phyloP scores from a whole-genome alignment of 331 rosid species.

The Acacia pycnantha region DNA sequence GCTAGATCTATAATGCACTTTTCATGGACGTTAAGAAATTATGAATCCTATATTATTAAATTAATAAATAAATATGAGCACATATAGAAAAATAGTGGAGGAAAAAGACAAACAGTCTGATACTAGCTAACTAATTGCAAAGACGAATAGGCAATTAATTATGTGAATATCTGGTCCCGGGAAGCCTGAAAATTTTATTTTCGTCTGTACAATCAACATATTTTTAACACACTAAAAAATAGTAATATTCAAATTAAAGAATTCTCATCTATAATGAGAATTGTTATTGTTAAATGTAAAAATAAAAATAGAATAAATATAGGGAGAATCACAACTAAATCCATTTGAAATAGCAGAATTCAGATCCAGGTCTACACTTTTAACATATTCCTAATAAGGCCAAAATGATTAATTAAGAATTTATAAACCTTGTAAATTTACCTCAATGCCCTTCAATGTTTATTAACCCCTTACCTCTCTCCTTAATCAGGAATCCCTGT shows the following conservation, averaged over 20 bases:
- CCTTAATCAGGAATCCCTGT: too few species aligned
- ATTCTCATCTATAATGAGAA: not conserved
- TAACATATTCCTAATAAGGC: too few species aligned
- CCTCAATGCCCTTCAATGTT: too few species aligned
- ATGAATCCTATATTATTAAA: not conserved
- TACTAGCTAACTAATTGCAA: not conserved
- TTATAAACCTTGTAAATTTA: too few species aligned
- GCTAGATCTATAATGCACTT: not conserved
- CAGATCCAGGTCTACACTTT: too few species aligned
- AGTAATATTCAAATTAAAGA: not conserved
- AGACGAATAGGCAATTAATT: not conserved
- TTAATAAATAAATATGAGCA: not conserved
- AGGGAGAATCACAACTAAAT: too few species aligned
- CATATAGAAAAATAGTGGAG: not conserved
- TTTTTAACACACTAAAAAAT: not conserved
- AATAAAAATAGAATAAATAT: not conserved
- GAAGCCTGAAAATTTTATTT: not conserved
- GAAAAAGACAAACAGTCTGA: not conserved
- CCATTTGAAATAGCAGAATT: too few species aligned
- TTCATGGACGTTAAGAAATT: not conserved
- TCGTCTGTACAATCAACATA: not conserved
- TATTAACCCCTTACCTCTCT: too few species aligned
- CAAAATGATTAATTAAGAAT: too few species aligned
- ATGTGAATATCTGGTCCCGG: not conserved
- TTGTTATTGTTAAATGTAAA: not conserved